A percentile compares a stretch with the other conserved stretches of the same genome.
Conservation (phyloP, 768 basidiomycete genomes). For the Royoungia palumana region DNA sequence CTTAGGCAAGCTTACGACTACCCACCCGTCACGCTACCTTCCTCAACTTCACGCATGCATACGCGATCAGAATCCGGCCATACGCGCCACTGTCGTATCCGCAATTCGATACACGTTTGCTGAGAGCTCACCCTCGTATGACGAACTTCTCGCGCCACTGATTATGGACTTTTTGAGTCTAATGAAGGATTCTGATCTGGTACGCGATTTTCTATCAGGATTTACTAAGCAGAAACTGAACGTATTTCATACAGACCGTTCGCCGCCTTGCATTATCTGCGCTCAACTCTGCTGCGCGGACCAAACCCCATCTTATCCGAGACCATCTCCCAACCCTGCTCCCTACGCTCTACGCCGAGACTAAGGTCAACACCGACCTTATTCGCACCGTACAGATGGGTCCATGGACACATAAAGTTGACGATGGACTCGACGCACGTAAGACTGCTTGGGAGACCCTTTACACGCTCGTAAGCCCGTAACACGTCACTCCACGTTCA, state of each 20-base stretch:
- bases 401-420: constrained; percentile 95
- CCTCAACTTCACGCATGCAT: constrained; percentile 88
- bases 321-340: constrained; percentile 76
- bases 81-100: constrained; percentile 86
- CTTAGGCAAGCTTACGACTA: constrained; percentile 90
- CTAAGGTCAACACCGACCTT: constrained; percentile 69
- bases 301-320: constrained; percentile 88
- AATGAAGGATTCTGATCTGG: constrained; percentile 86
- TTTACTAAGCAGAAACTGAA: not conserved
- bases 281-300: constrained; percentile 91
- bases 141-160: constrained; percentile 84
- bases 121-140: constrained; percentile 80
- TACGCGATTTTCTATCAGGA: constrained; percentile 34
- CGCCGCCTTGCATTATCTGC: constrained; percentile 87
- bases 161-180: constrained; percentile 89
- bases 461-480: constrained; percentile 79
- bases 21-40: constrained; percentile 85
- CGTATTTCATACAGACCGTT: constrained; percentile 59
- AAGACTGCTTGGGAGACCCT: constrained; percentile 98
- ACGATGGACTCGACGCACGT: constrained; percentile 93
- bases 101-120: constrained; percentile 91
- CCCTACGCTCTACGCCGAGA: constrained; percentile 85
- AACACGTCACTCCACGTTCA: not conserved
- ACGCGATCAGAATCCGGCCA: constrained; percentile 60
- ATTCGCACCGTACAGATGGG: constrained; percentile 95